Conservation (phyloP, 768 basidiomycete species). For the Ramaria rubella region DNA sequence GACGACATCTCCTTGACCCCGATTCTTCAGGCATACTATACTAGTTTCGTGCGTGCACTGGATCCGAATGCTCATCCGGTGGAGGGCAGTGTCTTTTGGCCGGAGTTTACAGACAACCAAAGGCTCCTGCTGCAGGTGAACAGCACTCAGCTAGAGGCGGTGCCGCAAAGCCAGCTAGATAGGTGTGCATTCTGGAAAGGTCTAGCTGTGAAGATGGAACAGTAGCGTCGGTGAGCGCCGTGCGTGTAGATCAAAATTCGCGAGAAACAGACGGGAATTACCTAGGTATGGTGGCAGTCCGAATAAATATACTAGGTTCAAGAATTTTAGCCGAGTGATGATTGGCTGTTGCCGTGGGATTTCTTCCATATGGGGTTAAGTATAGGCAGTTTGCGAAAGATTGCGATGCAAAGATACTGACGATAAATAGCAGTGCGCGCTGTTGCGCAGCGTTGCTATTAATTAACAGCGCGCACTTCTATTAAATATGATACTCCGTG, state of each 20-base stretch:
- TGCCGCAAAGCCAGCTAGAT: slow-evolving; percentile 2
- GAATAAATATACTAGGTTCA: no score
- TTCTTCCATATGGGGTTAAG: no score
- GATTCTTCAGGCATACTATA: slow-evolving; percentile 10
- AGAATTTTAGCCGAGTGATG: no score
- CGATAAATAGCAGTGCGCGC: no score
- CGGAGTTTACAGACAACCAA: not conserved
- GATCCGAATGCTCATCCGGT: slow-evolving; percentile 50
- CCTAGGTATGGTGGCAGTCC: no score
- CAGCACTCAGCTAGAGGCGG: slow-evolving; percentile 6
- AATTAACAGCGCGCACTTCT: no score
- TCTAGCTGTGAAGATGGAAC: slow-evolving; percentile 2
- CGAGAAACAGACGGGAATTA: no score
- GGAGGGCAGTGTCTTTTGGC: slow-evolving; percentile 20
- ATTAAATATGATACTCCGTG: no score
- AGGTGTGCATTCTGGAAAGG: slow-evolving; percentile 11
- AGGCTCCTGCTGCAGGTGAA: slow-evolving; percentile 10
- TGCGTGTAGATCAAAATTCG: not conserved
- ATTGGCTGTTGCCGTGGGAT: no score
- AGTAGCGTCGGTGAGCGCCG: not conserved
- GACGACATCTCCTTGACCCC: slow-evolving; percentile 51
- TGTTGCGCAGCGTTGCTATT: no score
- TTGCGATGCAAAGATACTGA: no score
- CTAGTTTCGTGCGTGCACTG: slow-evolving; percentile 6
- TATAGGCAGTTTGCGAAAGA: no score